Conservation (phyloP, 805 yeast species). For the Nakazawaea wyomingensis region DNA sequence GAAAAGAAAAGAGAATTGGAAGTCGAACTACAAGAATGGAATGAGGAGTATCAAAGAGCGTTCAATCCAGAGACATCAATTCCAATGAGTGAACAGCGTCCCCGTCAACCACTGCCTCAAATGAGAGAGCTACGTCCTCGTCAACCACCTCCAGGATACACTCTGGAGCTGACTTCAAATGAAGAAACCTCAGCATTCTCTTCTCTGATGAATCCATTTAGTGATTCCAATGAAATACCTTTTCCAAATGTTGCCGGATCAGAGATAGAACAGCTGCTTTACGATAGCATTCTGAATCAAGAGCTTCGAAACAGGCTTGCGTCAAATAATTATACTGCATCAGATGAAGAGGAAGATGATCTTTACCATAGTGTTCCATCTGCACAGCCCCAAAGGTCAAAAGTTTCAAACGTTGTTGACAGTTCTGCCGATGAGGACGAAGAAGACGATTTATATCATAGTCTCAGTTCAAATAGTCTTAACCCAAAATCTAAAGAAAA, state of each 20-base stretch:
- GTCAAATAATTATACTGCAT: background rate
- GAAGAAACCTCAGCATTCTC: background rate
- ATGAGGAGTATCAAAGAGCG: conserved; percentile 3
- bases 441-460: background rate
- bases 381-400: background rate
- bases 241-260: background rate
- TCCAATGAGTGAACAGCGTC: background rate
- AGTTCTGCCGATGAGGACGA: background rate
- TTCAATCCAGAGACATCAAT: conserved; percentile 2
- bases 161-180: too few species aligned
- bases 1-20: conserved; percentile 13
- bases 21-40: conserved; percentile 1
- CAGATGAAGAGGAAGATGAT: conserved; percentile 5
- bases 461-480: background rate
- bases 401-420: background rate
- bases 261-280: background rate
- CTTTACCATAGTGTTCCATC: conserved; percentile 5
- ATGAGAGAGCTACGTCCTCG: too few species aligned
- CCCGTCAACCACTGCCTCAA: background rate
- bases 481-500: too few species aligned
- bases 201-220: conserved; percentile 1
- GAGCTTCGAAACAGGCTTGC: background rate
- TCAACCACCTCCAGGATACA: background rate
- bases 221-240: background rate
- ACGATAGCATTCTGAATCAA: background rate